Evolutionary conservation across 139 green algal genomes (phyloP), one percentile per base, ranked within the genome.

Genomic region (Tetratostichococcus sp.): DNA sequence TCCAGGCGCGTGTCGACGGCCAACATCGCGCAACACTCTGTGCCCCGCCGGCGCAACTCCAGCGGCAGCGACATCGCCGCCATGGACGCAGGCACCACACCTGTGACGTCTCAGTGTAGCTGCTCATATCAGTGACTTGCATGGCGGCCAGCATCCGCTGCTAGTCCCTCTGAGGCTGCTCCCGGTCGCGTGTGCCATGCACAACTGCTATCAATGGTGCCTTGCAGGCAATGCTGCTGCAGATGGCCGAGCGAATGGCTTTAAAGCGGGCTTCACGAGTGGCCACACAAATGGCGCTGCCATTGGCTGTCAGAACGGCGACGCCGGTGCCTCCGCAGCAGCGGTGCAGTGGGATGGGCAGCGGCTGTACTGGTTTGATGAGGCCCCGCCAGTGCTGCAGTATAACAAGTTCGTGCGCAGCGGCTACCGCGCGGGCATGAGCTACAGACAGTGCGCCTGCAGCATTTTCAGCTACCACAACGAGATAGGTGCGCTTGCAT

Each of bases 331-430:
- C 39, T 6, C 39, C 8, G 8, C 30, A n/a, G 43, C 70, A 14
- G 70, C 21, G 8, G 65, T 67, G 4, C 50, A 69, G 33, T 35
- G 33, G 17, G 35, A 33, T 58, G 62, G 62, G 2, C 19, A 25
- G 4, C 57, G 58, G 43, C 59, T 90, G 42, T 77, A 82, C 33
- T 77, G 62, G 35, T 85, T 78, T 26, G 57, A 79, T 28, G 80
- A 88, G 19, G 43, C 74, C 1, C 85, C 85, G 28, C 30, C 67
- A 11, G 74, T 82, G 33, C 72, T 90, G 67, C 83, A 83, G 8
- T 90, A 80, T 71, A 90, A 90, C 67, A 70, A 65, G 22, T 80
- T 75, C 43, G 82, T 90, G 30, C 75, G 74, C 32, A 79, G 34
- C 31, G 80, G 80, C 4, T 88, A 90, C 75, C 50, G 85, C 1